Base-by-base conservation (phyloP, 441 rosid genomes). In the Populus tomentosa region DNA sequence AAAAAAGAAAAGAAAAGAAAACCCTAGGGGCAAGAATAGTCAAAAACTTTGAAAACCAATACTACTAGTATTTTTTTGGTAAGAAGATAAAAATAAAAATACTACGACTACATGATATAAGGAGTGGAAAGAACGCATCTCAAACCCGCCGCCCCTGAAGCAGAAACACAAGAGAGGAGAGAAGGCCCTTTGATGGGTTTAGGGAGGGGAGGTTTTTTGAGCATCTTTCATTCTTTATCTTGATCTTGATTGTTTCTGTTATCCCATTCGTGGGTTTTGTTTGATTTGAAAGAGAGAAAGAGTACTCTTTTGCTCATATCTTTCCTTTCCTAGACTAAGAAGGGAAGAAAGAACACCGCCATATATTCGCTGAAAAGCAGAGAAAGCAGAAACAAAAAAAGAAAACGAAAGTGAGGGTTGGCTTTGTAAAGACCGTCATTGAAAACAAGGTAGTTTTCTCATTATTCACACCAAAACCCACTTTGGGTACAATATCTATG, bases 341-440 rank as follows among this genome's bases (percentile, higher is more conserved):
- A 40, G 0, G 46, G 6, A 28, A 32, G 38, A 30, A 18, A 30
- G 11, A 23, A n/a, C 69, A 18, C 33, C 62, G 7, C 13, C 30
- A 26, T 50, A 69, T 38, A 24, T 1, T 28, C 13, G 11, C 67
- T 64, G 33, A 50, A 72, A 24, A 35, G 10, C 11, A 20, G 53
- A 16, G 36, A 35, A 38, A 71, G 75, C 30, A 75, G 75, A 24
- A 69, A 68, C 7, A 62, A 26, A 21, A 3, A 16, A 40, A 14
- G 46, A 67, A 28, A 78, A 36, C 30, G 77, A 53, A 65, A 24
- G 79, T 67, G 70, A 69, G 75, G 73, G 21, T 21, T 61, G 32
- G 53, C 86, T 67, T 84, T 67, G 87, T 63, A 74, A 78, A 72
- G 36, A 76, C 82, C 86, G 89, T 73, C 87, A 82, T 82, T 81